Conservation (phyloP, 441 rosid genomes). For the Erodium texanum region DNA sequence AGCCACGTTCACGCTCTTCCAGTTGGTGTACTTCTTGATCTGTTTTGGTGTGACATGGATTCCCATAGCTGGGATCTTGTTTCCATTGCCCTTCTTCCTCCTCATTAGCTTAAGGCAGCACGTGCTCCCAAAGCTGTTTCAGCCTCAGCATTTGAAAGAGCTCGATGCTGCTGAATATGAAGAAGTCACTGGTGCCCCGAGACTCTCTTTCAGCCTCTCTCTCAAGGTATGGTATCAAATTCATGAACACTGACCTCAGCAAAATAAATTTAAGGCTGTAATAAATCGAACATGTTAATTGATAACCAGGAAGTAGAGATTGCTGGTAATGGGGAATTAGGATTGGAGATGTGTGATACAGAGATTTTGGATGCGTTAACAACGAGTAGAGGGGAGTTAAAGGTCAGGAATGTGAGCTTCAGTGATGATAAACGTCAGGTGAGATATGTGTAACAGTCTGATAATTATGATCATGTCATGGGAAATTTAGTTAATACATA, state of each 20-base stretch:
- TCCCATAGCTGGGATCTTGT: slow-evolving; percentile 66
- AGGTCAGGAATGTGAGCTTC: neutral
- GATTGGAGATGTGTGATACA: neutral
- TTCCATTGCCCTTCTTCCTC: slow-evolving; percentile 68
- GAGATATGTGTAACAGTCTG: neutral
- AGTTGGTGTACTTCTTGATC: slow-evolving; percentile 44
- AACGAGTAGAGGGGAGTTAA: neutral
- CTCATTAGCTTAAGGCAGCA: slow-evolving; percentile 52
- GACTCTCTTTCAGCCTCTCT: slow-evolving; percentile 18
- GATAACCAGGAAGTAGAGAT: neutral
- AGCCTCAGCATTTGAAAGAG: slow-evolving; percentile 51
- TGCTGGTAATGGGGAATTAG: neutral
- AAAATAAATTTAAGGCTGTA: neutral
- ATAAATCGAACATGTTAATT: neutral
- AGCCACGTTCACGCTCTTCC: slow-evolving; percentile 57
- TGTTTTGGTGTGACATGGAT: slow-evolving; percentile 85
- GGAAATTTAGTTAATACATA: neutral
- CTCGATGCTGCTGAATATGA: slow-evolving; percentile 77
- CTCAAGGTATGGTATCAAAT: slow-evolving; percentile 30
- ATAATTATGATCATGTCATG: neutral
- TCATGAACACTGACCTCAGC: neutral
- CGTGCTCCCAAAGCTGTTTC: slow-evolving; percentile 53
- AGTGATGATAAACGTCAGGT: neutral
- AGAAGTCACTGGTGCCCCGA: slow-evolving; percentile 40
- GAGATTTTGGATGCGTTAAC: neutral